Conservation (phyloP, 768 basidiomycete genomes). For the Tremella fuciformis region DNA sequence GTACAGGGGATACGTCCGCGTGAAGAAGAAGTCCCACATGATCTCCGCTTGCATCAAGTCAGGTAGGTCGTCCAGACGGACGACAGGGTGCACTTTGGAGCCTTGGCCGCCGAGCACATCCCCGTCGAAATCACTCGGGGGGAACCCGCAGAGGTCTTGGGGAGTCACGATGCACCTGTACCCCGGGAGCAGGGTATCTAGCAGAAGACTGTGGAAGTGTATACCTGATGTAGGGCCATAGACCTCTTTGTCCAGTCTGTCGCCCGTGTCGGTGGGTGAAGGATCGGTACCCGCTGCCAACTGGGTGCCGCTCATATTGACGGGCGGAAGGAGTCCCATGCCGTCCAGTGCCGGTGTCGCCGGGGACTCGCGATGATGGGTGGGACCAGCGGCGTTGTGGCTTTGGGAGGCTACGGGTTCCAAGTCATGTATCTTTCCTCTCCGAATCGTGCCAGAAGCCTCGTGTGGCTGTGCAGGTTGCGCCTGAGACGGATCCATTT, state of each 20-base stretch:
- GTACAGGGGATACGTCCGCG: not conserved
- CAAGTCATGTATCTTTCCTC: not conserved
- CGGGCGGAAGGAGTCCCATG: not conserved
- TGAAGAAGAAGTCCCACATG: slow-evolving; percentile 6
- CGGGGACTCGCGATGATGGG: not conserved
- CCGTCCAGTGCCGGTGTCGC: not conserved
- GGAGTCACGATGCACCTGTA: not conserved
- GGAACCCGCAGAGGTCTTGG: not conserved
- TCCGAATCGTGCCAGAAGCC: not conserved
- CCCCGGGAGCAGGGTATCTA: not conserved
- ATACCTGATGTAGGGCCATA: slow-evolving; percentile 2
- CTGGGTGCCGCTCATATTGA: not conserved
- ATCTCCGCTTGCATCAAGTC: not conserved
- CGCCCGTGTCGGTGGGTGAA: not conserved
- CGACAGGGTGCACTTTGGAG: not conserved
- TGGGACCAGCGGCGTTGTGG: not conserved
- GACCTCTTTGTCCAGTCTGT: not conserved
- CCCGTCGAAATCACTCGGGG: not conserved
- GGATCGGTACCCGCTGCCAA: not conserved
- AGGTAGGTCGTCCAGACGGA: not conserved
- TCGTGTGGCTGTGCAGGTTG: not conserved
- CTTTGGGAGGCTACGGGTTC: not conserved
- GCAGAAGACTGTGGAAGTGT: not conserved
- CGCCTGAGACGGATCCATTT: not conserved
- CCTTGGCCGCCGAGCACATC: not conserved